Base-by-base conservation (phyloP, 768 basidiomycete genomes). In the Kockovaella imperatae region DNA sequence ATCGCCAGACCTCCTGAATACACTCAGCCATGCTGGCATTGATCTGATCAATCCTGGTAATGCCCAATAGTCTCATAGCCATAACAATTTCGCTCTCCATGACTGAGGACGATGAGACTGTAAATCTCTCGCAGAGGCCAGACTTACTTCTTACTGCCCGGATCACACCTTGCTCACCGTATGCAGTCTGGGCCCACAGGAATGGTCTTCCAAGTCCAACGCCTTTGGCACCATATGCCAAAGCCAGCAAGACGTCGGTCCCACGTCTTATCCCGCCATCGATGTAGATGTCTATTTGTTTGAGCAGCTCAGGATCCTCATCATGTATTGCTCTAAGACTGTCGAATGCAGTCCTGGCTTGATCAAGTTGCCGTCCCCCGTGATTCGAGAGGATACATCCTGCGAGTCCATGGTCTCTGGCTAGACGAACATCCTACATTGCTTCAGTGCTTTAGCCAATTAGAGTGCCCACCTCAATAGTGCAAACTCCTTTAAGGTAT, bases 201-300 rank as follows among this genome's bases (percentile, higher is more conserved):
- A 74, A 72, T 35, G 72, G 60, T 45, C 73, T 42, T 13, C 73
- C 73, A 7, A 73, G 42, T 0, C 69, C 71, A 1, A 73, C 73
- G 4, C 69, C 73, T 25, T 59, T 64, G 1, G 72, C 73, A 5
- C 73, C 73, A 5, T 93, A 75, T 59, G 87, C 91, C 6, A 91
- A 72, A 0, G 88, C 88, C 70, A 88, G 88, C 26, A 93, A 71
- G 11, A 90, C 82, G 72, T 93, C 89, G 47, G 84, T 87, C 17
- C 88, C 88, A 35, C 88, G 78, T 32, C 77, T 75, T 24, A 86
- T 71, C 4, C 86, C 86, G 68, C 89, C 89, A 60, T 95, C 89
- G 42, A 93, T 79, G 57, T 88, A 93, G 1, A 95, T 83, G 34
- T 75, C 73, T 13, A 74, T 39, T 15, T 69, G 45, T 28, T 64